A percentile compares a stretch with the other conserved stretches of the same genome.
Evolutionary conservation across 768 basidiomycete species (phyloP).

Genomic region (Trametes sanguinea): DNA sequence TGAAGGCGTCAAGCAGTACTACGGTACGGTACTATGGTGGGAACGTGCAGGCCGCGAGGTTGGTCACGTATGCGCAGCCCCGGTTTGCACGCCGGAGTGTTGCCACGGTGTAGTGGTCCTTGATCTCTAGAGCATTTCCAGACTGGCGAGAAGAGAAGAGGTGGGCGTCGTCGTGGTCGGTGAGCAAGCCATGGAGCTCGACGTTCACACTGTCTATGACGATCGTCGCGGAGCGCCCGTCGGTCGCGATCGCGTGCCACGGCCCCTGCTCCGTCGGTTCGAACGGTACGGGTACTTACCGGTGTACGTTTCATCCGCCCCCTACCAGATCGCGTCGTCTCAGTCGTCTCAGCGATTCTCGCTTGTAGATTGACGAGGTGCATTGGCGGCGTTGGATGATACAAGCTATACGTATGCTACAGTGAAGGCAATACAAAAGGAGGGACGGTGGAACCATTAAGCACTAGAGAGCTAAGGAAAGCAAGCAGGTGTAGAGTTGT

Average conservation of each 20-base stretch:
- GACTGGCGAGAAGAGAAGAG: not conserved
- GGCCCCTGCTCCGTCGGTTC: too few species aligned
- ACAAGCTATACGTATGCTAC: slow-evolving; percentile 15
- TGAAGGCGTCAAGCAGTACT: not conserved
- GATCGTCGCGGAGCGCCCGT: not conserved
- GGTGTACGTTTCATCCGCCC: too few species aligned
- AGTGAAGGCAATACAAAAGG: not conserved
- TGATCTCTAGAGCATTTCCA: not conserved
- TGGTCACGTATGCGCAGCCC: slow-evolving; percentile 4
- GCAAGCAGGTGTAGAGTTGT: too few species aligned
- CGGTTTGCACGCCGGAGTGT: not conserved
- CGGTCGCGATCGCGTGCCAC: not conserved
- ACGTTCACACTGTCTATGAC: not conserved
- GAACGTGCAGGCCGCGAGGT: slow-evolving; percentile 13
- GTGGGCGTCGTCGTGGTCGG: not conserved
- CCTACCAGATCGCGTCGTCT: too few species aligned
- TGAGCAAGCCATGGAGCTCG: not conserved
- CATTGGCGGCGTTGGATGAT: too few species aligned
- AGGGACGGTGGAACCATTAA: not conserved
- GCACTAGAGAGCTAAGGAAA: too few species aligned
- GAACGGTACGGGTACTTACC: too few species aligned
- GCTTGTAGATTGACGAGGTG: too few species aligned
- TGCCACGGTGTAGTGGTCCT: slow-evolving; percentile 3
- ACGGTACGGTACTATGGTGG: not conserved
- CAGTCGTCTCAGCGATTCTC: too few species aligned